Evolutionary conservation across 2,329 filamentous ascomycete genomes (phyloP), one percentile per base, ranked within the genome.

Genomic region (Coniochaeta sp.): DNA sequence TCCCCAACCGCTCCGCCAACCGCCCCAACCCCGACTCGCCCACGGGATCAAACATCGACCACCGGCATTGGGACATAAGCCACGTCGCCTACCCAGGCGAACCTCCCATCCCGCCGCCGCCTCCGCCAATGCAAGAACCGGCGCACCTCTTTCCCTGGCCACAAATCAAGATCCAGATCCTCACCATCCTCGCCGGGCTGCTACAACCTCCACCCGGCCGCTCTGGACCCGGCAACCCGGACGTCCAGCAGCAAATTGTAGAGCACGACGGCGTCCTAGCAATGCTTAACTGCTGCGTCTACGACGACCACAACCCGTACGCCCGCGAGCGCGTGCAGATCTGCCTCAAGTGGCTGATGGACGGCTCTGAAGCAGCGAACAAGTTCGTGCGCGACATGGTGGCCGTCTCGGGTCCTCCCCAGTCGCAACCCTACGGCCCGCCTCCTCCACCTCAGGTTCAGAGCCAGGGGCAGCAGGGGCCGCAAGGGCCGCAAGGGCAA

Each of bases 271-370:
- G 92, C 38, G 87, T 97, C 40, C 88, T 95, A 58, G 85, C 89
- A 0, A 78, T 97, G 18, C 79, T 96, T 14, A 91, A 91, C 62
- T 96, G 91, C 68, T 96, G 91, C 61, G 81, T 85, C 28, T 94
- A 94, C 64, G 92, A 97, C 64, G 90, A 92, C 59, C 84, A 95
- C 69, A 96, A 96, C 63, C 90, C 91, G 0, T 96, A 92, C 64
- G 91, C 95, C 56, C 89, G 92, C 61, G 92, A 97, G 67, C 88
- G 91, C 57, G 89, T 90, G 3, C 89, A 91, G 48, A 85, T 95
- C 65, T 91, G 88, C 58, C 77, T 95, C n/a, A 91, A 92, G 64
- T 95, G 84, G 79, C 74, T 88, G 6, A 80, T 89, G 70, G 86
- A 89, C 59, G 86, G 86, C 12, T 89, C 85, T 54, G 79, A 85